phyloP scores from a whole-genome alignment of 2,329 filamentous ascomycete genomes.

The Aspergillus costaricaensis region DNA sequence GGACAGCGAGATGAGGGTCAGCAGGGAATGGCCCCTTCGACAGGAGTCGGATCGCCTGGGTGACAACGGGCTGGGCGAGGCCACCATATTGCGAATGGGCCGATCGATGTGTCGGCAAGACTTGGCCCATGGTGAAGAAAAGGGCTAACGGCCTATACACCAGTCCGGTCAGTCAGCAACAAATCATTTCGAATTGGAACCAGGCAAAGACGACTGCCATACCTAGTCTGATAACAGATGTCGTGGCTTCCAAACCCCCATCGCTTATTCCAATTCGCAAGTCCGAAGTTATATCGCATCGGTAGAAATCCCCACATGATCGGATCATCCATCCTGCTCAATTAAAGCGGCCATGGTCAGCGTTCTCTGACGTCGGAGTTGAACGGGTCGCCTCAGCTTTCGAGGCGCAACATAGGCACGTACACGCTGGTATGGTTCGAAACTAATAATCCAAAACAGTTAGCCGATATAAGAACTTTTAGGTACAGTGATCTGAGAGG shows the following conservation, averaged over 20 bases:
- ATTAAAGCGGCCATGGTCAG: conserved; percentile 31
- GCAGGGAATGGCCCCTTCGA: conserved; percentile 64
- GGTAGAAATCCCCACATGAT: conserved; percentile 91
- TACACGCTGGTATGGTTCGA: conserved; percentile 90
- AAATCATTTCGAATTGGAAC: neutral
- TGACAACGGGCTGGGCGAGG: conserved; percentile 84
- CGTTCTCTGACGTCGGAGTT: conserved; percentile 19
- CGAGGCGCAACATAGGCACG: conserved; percentile 48
- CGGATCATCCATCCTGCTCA: conserved; percentile 81
- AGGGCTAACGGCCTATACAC: conserved; percentile 61
- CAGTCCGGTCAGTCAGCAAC: neutral
- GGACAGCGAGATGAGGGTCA: conserved; percentile 46
- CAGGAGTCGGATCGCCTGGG: conserved; percentile 80
- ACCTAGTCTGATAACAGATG: conserved; percentile 90
- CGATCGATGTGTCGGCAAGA: conserved; percentile 81
- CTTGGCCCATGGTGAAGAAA: conserved; percentile 89
- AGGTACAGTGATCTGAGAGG: neutral
- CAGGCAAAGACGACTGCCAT: conserved; percentile 17
- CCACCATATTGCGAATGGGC: conserved; percentile 79
- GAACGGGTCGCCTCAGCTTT: conserved; percentile 19
- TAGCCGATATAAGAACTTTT: neutral
- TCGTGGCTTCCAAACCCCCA: conserved; percentile 94
- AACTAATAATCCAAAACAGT: conserved; percentile 53
- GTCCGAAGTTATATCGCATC: conserved; percentile 68
- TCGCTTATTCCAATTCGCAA: conserved; percentile 67